Evolutionary conservation across 2,329 filamentous ascomycete genomes (phyloP).

Genomic region (Fusarium buxicola): DNA sequence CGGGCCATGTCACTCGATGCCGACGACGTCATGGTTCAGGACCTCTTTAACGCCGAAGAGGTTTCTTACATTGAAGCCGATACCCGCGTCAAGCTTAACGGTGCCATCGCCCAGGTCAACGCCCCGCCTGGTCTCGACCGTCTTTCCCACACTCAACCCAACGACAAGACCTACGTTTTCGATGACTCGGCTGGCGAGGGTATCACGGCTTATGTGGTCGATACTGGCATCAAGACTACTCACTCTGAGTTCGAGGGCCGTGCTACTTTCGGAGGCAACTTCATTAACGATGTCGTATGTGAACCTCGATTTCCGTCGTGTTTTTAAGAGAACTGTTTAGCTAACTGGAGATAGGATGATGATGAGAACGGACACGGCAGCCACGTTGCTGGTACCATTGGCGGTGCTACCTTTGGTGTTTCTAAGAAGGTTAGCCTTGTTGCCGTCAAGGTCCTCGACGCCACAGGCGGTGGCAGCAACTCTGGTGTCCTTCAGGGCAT

Average conservation of each 20-base stretch:
- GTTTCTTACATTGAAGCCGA: slow-evolving; percentile 68
- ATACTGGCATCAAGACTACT: slow-evolving; percentile 69
- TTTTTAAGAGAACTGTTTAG: neutral
- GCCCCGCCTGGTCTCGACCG: slow-evolving; percentile 66
- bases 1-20: slow-evolving; percentile 65
- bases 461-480: slow-evolving; percentile 51
- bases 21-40: slow-evolving; percentile 61
- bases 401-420: slow-evolving; percentile 69
- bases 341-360: slow-evolving; percentile 52
- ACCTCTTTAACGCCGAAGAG: slow-evolving; percentile 61
- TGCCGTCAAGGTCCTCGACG: slow-evolving; percentile 72
- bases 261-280: slow-evolving; percentile 65
- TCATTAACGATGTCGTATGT: slow-evolving; percentile 60
- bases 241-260: slow-evolving; percentile 69
- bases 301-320: neutral
- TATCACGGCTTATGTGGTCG: slow-evolving; percentile 73
- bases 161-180: slow-evolving; percentile 56
- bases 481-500: slow-evolving; percentile 67
- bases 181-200: slow-evolving; percentile 64
- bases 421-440: slow-evolving; percentile 60
- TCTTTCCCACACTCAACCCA: slow-evolving; percentile 58
- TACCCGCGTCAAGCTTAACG: slow-evolving; percentile 58
- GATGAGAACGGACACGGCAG: slow-evolving; percentile 73
- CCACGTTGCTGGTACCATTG: slow-evolving; percentile 73
- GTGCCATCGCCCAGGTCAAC: slow-evolving; percentile 62